A percentile compares a stretch with the other conserved stretches of the same genome.
These are phyloP conservation scores for Amborella trichopoda DNA, from an alignment of 164 flowering plant genomes.

Conservation along the genomic window DNA sequence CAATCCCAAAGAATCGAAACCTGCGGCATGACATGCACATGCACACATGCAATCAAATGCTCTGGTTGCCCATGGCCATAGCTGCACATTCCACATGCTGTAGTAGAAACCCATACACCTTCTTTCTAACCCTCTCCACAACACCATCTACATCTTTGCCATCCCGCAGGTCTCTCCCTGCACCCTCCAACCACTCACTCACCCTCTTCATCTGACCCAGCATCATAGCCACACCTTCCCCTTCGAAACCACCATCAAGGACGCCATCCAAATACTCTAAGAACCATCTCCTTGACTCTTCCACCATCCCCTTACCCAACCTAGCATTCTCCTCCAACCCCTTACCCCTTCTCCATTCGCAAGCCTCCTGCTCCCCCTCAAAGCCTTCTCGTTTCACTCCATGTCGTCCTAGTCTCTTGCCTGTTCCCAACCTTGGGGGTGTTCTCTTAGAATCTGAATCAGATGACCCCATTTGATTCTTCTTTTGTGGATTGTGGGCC, in stretches of 20 bases:
- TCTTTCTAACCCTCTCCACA: constrained; percentile 38
- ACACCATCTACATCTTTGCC: constrained; percentile 32
- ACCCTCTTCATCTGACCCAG: constrained; percentile 50
- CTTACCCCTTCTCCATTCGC: constrained; percentile 15
- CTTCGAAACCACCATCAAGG: constrained; percentile 22
- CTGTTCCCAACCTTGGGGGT: constrained; percentile 7
- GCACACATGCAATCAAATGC: too few species aligned
- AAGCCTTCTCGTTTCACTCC: constrained; percentile 12
- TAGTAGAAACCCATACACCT: constrained; percentile 38
- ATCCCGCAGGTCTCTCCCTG: constrained; percentile 14
- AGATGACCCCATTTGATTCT: constrained; percentile 2
- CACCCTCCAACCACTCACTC: constrained; percentile 49
- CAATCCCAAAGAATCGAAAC: too few species aligned
- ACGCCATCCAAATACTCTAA: constrained; percentile 40
- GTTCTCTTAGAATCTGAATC: constrained; percentile 10
- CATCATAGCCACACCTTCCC: constrained; percentile 18
- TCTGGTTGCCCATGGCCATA: too few species aligned
- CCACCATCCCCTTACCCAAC: constrained; percentile 26
- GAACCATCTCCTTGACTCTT: constrained; percentile 41
- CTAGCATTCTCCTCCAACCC: constrained; percentile 28
- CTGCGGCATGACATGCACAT: too few species aligned
- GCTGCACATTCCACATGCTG: constrained; percentile 32
- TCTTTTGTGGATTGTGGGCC: constrained; percentile 14
- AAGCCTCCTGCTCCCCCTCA: too few species aligned
- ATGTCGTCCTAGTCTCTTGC: constrained; percentile 13